Conservation (phyloP, 2,329 filamentous ascomycete genomes). For the Emergomyces africanus region DNA sequence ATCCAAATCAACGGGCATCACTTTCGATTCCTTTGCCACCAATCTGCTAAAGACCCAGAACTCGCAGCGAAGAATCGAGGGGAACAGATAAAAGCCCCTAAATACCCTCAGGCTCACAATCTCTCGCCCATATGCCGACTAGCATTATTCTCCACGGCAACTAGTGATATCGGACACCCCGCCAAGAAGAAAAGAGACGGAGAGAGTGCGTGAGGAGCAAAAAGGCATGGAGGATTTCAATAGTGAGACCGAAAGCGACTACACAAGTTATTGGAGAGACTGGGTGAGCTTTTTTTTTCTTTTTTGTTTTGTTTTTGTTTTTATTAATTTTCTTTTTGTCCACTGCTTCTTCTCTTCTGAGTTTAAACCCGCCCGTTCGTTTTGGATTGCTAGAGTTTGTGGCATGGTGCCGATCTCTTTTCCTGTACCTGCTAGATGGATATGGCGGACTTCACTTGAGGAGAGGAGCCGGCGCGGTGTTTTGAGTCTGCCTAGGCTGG, state of each 20-base stretch:
- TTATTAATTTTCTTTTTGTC: conserved; percentile 7
- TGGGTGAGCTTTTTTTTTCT: conserved; percentile 59
- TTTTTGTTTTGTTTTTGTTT: background rate
- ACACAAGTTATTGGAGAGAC: conserved; percentile 98
- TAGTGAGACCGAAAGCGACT: conserved; percentile 93
- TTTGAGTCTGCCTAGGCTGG: background rate
- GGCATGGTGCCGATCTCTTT: background rate
- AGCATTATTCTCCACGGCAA: background rate
- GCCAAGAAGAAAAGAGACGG: background rate
- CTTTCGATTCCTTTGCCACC: background rate
- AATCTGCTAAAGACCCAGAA: background rate
- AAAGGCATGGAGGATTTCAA: conserved; percentile 85
- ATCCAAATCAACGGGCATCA: background rate
- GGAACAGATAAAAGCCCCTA: background rate
- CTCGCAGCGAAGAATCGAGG: background rate
- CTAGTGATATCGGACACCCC: background rate
- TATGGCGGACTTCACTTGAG: background rate
- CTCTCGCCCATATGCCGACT: background rate
- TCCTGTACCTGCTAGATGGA: background rate
- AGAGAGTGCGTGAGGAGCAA: conserved; percentile 9
- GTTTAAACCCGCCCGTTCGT: background rate
- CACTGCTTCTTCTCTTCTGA: background rate
- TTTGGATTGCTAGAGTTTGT: conserved; percentile 7
- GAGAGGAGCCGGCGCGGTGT: background rate
- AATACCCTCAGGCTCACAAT: background rate